Evolutionary conservation across 768 basidiomycete species (phyloP).

Genomic region (Dendrothele bispora): DNA sequence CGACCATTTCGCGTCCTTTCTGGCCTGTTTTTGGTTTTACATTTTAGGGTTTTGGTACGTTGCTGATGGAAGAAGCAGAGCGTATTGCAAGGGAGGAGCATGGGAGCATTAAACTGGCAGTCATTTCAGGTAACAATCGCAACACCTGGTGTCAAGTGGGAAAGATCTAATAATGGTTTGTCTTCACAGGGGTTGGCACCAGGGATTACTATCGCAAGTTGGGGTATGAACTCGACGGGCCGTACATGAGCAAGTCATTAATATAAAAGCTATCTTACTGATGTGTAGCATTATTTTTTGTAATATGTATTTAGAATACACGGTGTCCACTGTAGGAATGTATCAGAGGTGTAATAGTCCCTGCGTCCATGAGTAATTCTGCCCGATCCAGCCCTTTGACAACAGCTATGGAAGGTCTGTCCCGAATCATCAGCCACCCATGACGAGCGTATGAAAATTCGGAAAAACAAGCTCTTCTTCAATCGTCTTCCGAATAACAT

Average conservation of each 20-base stretch:
- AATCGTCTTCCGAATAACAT: conserved; percentile 91
- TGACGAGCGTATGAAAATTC: conserved; percentile 83
- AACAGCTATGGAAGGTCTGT: background rate
- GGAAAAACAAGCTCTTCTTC: conserved; percentile 97
- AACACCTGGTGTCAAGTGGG: too few species aligned
- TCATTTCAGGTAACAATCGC: conserved; percentile 92
- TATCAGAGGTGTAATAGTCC: too few species aligned
- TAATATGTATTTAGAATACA: background rate
- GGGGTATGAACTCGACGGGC: conserved; percentile 93
- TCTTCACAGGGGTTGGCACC: conserved; percentile 82
- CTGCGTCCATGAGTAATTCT: too few species aligned
- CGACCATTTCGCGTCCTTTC: conserved; percentile 5
- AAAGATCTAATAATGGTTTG: too few species aligned
- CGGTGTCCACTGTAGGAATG: too few species aligned
- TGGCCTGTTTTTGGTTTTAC: conserved; percentile 5
- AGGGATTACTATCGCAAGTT: conserved; percentile 95
- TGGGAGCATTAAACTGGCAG: conserved; percentile 92
- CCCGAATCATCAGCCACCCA: conserved; percentile 28
- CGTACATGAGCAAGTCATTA: conserved; percentile 94
- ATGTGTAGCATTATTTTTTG: too few species aligned
- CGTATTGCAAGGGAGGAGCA: conserved; percentile 97
- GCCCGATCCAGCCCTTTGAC: too few species aligned
- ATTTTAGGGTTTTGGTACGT: conserved; percentile 86
- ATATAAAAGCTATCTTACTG: too few species aligned
- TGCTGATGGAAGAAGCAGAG: conserved; percentile 99